Conservation (phyloP, 2,329 filamentous ascomycete species). For the Shiraia sp. region DNA sequence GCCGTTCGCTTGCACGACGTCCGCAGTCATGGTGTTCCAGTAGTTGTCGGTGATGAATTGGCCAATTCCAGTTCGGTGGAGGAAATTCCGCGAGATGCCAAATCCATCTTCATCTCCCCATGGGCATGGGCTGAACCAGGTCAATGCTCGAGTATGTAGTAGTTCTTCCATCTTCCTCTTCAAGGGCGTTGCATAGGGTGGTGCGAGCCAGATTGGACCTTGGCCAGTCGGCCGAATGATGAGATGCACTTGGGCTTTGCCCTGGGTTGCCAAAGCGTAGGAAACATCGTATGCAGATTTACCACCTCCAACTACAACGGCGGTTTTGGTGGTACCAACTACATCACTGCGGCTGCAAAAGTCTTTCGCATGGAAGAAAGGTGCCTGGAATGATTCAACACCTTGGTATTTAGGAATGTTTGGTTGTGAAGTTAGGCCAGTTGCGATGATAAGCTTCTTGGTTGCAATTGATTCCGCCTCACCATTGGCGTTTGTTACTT, state of each 20-base stretch:
- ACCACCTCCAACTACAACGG: neutral
- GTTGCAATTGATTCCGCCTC: constrained; percentile 16
- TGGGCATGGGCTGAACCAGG: constrained; percentile 72
- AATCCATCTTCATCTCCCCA: constrained; percentile 65
- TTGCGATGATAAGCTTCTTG: constrained; percentile 61
- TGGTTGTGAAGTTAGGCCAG: constrained; percentile 61
- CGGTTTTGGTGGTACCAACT: neutral
- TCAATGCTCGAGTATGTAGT: constrained; percentile 58
- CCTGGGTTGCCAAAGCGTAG: constrained; percentile 54
- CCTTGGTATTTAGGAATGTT: constrained; percentile 57
- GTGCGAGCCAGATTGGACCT: constrained; percentile 61
- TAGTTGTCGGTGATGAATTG: constrained; percentile 57
- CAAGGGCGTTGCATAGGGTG: constrained; percentile 32
- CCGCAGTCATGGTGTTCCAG: constrained; percentile 55
- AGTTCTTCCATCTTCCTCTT: constrained; percentile 1
- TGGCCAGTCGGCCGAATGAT: constrained; percentile 58
- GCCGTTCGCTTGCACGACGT: constrained; percentile 32
- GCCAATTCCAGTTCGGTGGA: constrained; percentile 60
- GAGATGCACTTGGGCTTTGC: constrained; percentile 57
- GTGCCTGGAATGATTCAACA: constrained; percentile 53
- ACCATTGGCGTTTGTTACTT: neutral
- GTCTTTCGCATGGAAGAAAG: constrained; percentile 60
- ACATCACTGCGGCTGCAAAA: constrained; percentile 47
- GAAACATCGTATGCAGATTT: constrained; percentile 64
- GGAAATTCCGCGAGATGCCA: constrained; percentile 52